Base-by-base conservation (phyloP, 1,139 yeast genomes). In the Blastobotrys indianensis region DNA sequence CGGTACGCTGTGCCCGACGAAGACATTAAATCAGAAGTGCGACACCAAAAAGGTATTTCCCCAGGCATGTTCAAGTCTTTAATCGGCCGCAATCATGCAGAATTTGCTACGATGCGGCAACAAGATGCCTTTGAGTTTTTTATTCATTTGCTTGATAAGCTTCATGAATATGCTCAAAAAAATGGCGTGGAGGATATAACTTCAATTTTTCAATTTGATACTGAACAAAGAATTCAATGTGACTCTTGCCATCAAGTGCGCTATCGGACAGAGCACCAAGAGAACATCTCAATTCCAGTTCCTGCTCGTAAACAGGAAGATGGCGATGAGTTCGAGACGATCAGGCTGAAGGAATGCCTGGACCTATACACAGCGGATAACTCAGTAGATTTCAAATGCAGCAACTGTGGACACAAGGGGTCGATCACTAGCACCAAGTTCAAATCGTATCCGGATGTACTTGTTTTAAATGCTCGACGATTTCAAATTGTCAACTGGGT, bases 121-220 rank as follows among this genome's bases (percentile, higher is more conserved):
- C 98, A 92, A 63, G 99, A 92, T 69, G 94, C 97, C 0, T 85
- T 82, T 70, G 98, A 92, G 62, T 94, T 88, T 60, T 74, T 88
- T 63, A 68, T 78, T 8, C 82, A 81, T 61, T 65, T 90, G 16
- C 59, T 82, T 33, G 85, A 82, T 49, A 75, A 77, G 54, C 63
- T 86, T 32, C 92, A 84, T 23, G 63, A 60, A 9, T 48, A 69
- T 7, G 65, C 66, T 23, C 51, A 62, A 2, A 57, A 53, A 10
- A 58, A 62, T 5, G 37, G 44, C 11, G 35, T 41, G 17, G 34
- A 40, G n/a, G 65, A 67, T n/a, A 79, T 82, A 10, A 77, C 80
- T 49, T 72, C 74, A 42, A 59, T 72, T 4, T 79, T 92, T 58
- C 79, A 80, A 55, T 90, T 84, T 60, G 69, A 78, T 28, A 64